These are phyloP conservation scores for Lachnellula suecica DNA, from an alignment of 2,329 filamentous ascomycete genomes.

Conservation along the genomic window DNA sequence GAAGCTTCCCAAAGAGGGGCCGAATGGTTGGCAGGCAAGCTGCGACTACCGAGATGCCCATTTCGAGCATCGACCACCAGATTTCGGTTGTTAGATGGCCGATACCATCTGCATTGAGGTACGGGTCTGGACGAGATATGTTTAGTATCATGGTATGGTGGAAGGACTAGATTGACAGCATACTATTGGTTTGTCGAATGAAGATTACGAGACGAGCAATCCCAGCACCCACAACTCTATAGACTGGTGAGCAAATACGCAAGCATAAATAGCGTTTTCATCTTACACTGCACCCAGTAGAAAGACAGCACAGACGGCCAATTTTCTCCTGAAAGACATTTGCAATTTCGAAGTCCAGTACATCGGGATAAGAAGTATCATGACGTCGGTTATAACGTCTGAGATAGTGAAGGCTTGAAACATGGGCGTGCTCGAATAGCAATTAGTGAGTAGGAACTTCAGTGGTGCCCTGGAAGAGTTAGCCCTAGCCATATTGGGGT, in stretches of 20 bases:
- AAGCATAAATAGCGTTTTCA: background rate
- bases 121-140: background rate
- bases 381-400: slow-evolving; percentile 3
- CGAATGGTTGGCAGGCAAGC: slow-evolving; percentile 1
- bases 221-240: background rate
- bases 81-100: slow-evolving; percentile 2
- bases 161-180: background rate
- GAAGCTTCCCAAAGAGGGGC: background rate
- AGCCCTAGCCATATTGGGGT: background rate
- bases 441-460: background rate
- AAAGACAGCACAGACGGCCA: background rate
- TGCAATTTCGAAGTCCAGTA: background rate
- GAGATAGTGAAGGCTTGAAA: slow-evolving; percentile 1
- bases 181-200: slow-evolving; percentile 1
- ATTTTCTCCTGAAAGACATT: background rate
- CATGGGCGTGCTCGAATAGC: background rate
- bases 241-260: background rate
- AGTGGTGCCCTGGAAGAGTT: background rate
- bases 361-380: slow-evolving; percentile 3
- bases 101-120: slow-evolving; percentile 1
- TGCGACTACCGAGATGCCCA: slow-evolving; percentile 1
- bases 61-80: slow-evolving; percentile 4
- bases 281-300: background rate
- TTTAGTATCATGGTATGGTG: no score
- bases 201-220: slow-evolving; percentile 2